phyloP scores from a whole-genome alignment of 2,329 filamentous ascomycete genomes.

The Cladosporium sp. region DNA sequence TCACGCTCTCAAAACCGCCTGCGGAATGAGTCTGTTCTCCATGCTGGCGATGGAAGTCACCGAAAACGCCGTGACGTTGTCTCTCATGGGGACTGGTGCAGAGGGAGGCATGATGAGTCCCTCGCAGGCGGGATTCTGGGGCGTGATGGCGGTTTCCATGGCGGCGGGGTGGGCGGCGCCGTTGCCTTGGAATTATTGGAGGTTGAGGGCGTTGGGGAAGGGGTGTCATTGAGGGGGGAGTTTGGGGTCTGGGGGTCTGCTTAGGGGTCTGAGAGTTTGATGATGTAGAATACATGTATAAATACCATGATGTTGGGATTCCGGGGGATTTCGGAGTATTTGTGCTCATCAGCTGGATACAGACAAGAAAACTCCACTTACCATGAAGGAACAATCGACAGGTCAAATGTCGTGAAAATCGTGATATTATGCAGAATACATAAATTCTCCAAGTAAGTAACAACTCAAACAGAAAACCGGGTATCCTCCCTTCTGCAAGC shows the following conservation, averaged over 20 bases:
- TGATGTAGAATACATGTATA: too few relatives aligned
- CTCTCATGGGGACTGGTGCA: not conserved
- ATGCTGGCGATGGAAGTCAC: constrained; percentile 11
- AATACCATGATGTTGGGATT: too few relatives aligned
- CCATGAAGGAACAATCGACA: too few relatives aligned
- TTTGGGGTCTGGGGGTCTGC: too few relatives aligned
- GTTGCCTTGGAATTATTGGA: constrained; percentile 10
- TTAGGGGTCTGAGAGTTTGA: too few relatives aligned
- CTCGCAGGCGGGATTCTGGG: not conserved
- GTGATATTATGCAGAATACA: not conserved
- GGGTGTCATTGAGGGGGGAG: constrained; percentile 4
- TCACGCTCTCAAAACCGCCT: not conserved
- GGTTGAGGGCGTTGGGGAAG: constrained; percentile 2
- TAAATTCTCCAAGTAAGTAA: not conserved
- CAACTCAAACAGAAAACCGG: constrained; percentile 7
- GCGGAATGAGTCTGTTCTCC: constrained; percentile 7
- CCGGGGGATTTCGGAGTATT: too few relatives aligned
- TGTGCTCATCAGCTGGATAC: too few relatives aligned
- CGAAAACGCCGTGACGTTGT: constrained; percentile 2
- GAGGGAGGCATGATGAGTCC: not conserved
- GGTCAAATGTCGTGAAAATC: too few relatives aligned
- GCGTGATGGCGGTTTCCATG: not conserved
- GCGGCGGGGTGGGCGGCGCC: constrained; percentile 2
- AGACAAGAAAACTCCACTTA: too few relatives aligned
- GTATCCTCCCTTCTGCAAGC: constrained; percentile 12